Base-by-base conservation (phyloP, 225 moss, liverwort and hornwort species). In the Pseudisothecium myosuroides region DNA sequence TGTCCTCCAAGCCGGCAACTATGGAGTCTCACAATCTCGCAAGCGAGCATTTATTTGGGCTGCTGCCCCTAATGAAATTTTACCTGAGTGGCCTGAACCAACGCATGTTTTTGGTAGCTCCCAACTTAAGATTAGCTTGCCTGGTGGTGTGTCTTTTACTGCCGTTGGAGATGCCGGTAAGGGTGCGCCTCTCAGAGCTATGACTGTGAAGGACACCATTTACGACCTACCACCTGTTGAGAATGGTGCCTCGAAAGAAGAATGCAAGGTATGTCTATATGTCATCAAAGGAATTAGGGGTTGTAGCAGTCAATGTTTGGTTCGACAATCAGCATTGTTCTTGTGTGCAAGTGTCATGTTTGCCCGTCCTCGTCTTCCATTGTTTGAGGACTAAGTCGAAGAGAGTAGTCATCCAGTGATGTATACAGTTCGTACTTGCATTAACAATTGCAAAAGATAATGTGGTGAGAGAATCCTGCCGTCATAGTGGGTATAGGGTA, bases 41-140 rank as follows among this genome's bases (percentile, higher is more conserved):
- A 99, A 99, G 89, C 93, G 98, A 90, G 98, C 97, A 77, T 99
- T 99, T 72, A 96, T 99, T 69, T 99, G 98, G 98, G 97, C 98
- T 87, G 97, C 96, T 84, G 95, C 95, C 86, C 94, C 96, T 36
- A 87, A 91, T 36, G 97, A 99, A 89, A 74, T 83, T 78, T 73
- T 99, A 80, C 98, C 98, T 5, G 96, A 99, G 73, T 99, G 98
- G 98, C 98, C 98, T 73, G 94, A 99, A 91, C 97, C 98, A n/a
- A 89, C 93, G 93, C 94, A 99, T 83, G 98, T 99, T n/a, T 99
- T 99, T 61, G 91, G 95, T 83, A 96, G 93, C 91, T 96, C 95
- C 84, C 98, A 99, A 88, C 90, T 99, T 14, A 97, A 96, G 88
- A 88, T 99, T 60, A 76, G 81, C 68, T 93, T 99, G 91, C 96